Conservation (phyloP, 1,284 basidiomycete genomes). For the Ustilago curta region DNA sequence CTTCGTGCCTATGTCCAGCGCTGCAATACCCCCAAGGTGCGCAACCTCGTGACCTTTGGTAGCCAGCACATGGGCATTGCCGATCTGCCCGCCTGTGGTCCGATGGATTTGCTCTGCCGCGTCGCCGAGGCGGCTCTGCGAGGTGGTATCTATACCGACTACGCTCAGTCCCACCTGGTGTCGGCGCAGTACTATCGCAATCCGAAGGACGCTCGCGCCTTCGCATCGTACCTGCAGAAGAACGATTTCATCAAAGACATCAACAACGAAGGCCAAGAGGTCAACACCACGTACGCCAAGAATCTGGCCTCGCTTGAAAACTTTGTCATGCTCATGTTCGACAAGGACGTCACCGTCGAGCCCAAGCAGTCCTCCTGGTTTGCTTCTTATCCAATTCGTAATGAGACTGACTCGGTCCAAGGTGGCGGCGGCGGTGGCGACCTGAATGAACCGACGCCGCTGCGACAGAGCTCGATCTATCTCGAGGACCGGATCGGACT, state of each 20-base stretch:
- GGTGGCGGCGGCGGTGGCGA: slow-evolving; percentile 3
- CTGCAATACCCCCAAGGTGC: slow-evolving; percentile 74
- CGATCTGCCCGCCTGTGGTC: slow-evolving; percentile 80
- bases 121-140: slow-evolving; percentile 79
- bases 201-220: slow-evolving; percentile 73
- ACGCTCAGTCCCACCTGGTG: slow-evolving; percentile 63
- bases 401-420: slow-evolving; percentile 25
- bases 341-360: slow-evolving; percentile 62
- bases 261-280: slow-evolving; percentile 65
- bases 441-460: slow-evolving; percentile 73
- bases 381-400: slow-evolving; percentile 55
- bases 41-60: slow-evolving; percentile 79
- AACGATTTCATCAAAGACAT: slow-evolving; percentile 73
- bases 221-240: slow-evolving; percentile 77
- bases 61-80: slow-evolving; percentile 75
- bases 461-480: slow-evolving; percentile 83
- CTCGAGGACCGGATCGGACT: slow-evolving; percentile 89
- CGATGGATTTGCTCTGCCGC: slow-evolving; percentile 73
- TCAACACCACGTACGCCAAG: slow-evolving; percentile 61
- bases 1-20: slow-evolving; percentile 88
- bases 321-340: slow-evolving; percentile 69
- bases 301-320: slow-evolving; percentile 62
- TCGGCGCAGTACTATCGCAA: slow-evolving; percentile 95
- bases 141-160: slow-evolving; percentile 79
- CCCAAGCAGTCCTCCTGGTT: slow-evolving; percentile 67